Base-by-base conservation (phyloP, 2,329 filamentous ascomycete species). In the Ophiostoma tasmaniense region DNA sequence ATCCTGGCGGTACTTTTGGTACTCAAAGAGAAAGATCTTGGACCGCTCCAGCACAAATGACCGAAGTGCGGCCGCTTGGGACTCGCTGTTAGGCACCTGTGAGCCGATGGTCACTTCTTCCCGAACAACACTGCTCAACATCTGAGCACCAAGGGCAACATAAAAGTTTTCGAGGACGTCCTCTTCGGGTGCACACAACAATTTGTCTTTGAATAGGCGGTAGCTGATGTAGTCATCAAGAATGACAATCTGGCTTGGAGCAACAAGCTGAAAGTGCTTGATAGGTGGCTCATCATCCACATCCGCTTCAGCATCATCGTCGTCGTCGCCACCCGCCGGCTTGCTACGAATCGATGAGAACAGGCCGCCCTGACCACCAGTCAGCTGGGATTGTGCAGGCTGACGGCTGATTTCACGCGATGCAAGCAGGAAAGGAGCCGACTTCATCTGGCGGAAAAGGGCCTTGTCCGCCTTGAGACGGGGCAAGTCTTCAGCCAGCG, bases 201-300 rank as follows among this genome's bases (percentile, higher is more conserved):
- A 83, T 71, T 88, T 87, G 67, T 92, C 87, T 75, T 93, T 94
- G 82, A 99, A 99, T 1, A 95, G 82, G 42, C 90, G 89, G 76
- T 94, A 97, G 75, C 90, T 93, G 74, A 92, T 90, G 74, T 95
- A 93, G 74, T 98, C 94, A 76, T 97, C 92, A 13, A 93, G 81
- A 68, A 96, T 85, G 59, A 95, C 89, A 73, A 95, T 90, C 67
- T 90, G 83, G 66, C 80, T 82, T 1, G 93, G 89, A 42, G 85
- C 81, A 0, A 89, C 89, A 50, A 99, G 85, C 72, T 91, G 89
- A 78, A 90, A 97, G 72, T 93, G 90, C 73, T 88, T 90, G 74
- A 93, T 86, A 35, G 87, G 82, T 70, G 85, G 80, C 73, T 87
- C 82, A 69, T 91, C 84, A 13, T 64, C 61, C n/a, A 33, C 61